Percentiles rank a stretch among this genome's conserved stretches.
phyloP scores from a whole-genome alignment of 2,329 filamentous ascomycete species.

The Aspergillus luchuensis region DNA sequence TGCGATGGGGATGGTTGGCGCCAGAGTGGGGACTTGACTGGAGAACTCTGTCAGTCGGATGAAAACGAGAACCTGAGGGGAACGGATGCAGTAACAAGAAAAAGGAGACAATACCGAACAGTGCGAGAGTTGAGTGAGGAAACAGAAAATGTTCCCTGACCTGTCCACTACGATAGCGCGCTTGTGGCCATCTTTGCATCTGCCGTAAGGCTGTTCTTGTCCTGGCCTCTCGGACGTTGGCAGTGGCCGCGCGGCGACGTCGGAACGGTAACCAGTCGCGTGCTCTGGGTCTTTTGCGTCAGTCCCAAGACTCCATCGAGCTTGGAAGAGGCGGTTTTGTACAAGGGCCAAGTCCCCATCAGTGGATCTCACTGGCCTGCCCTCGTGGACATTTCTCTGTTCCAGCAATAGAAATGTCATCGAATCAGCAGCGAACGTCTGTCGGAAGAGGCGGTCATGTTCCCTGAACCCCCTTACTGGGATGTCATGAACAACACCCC shows the following conservation, averaged over 20 bases:
- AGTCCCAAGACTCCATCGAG: not conserved
- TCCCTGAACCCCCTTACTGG: not conserved
- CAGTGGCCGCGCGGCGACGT: slow-evolving; percentile 16
- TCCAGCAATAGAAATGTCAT: not conserved
- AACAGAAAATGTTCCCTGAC: not conserved
- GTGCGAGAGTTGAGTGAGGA: slow-evolving; percentile 2
- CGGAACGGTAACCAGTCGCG: slow-evolving; percentile 20
- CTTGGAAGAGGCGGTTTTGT: not conserved
- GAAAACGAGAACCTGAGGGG: not conserved
- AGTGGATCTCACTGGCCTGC: not conserved
- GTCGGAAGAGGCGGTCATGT: not conserved
- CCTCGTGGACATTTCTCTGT: not conserved
- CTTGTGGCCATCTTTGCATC: not conserved
- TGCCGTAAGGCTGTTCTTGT: slow-evolving; percentile 17
- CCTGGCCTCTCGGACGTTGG: not conserved
- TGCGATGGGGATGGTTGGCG: not conserved
- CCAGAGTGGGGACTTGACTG: slow-evolving; percentile 6
- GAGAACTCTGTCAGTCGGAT: not conserved
- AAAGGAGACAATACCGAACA: not conserved
- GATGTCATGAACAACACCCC: not conserved
- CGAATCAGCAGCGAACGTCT: not conserved
- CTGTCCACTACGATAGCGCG: not conserved
- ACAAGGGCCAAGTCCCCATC: not conserved
- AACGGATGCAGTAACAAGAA: not conserved
- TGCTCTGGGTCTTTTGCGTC: slow-evolving; percentile 15